Evolutionary conservation across 1,284 basidiomycete species (phyloP).

Genomic region (Naganishia cerealis): DNA sequence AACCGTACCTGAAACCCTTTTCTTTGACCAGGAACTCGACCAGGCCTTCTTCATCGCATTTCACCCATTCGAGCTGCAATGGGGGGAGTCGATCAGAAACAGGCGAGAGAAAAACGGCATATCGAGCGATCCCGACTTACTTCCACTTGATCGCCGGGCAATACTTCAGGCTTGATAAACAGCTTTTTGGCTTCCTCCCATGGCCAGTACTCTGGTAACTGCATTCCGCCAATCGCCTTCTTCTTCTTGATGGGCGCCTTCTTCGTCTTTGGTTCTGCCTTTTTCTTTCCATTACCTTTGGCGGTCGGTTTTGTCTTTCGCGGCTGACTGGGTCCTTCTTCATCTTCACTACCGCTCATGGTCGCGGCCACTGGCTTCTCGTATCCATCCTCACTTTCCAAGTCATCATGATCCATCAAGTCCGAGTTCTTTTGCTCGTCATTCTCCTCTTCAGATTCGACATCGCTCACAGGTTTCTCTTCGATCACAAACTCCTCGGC

Average conservation of each 20-base stretch:
- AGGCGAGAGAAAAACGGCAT: not conserved
- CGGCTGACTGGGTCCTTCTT: slow-evolving; percentile 36
- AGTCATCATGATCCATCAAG: slow-evolving; percentile 34
- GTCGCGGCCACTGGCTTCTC: slow-evolving; percentile 28
- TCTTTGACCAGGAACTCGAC: slow-evolving; percentile 91
- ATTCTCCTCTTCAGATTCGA: slow-evolving; percentile 35
- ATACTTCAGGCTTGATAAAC: slow-evolving; percentile 85
- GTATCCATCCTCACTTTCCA: slow-evolving; percentile 47
- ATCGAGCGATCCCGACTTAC: slow-evolving; percentile 55
- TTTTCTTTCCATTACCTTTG: slow-evolving; percentile 36
- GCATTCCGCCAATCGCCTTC: slow-evolving; percentile 65
- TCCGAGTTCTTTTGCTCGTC: slow-evolving; percentile 33
- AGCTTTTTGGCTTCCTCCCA: slow-evolving; percentile 91
- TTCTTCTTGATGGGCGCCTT: slow-evolving; percentile 44
- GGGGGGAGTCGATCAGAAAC: not conserved
- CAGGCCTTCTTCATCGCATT: slow-evolving; percentile 88
- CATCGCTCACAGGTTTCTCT: slow-evolving; percentile 35
- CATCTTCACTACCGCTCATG: slow-evolving; percentile 33
- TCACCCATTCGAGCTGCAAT: slow-evolving; percentile 83
- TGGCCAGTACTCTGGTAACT: slow-evolving; percentile 90
- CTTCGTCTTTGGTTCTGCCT: slow-evolving; percentile 33
- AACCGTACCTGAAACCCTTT: slow-evolving; percentile 89
- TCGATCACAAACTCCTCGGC: slow-evolving; percentile 34
- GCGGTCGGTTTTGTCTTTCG: slow-evolving; percentile 30
- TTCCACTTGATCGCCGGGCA: slow-evolving; percentile 81